These are phyloP conservation scores for Phytophthora niederhauseri DNA, from an alignment of 352 stramenopile species.

Conservation along the genomic window DNA sequence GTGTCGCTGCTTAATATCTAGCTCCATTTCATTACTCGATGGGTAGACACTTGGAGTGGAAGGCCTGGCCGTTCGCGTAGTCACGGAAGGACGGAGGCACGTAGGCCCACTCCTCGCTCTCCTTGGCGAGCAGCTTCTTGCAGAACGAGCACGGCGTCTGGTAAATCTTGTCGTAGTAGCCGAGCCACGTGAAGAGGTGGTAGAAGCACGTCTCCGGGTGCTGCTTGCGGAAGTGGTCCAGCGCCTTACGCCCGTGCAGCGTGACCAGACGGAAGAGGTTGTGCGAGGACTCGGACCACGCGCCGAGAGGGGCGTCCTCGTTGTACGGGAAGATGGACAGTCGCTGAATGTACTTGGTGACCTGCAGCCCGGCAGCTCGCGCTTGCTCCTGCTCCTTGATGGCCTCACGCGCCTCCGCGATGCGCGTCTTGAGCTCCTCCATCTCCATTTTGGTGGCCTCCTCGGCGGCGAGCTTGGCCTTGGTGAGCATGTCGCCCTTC, in stretches of 20 bases:
- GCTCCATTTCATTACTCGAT: conserved; percentile 41
- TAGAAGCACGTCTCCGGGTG: conserved; percentile 88
- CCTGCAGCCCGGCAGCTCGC: conserved; percentile 69
- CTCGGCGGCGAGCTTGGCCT: conserved; percentile 84
- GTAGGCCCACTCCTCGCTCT: conserved; percentile 81
- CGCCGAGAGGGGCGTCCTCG: conserved; percentile 72
- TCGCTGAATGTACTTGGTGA: conserved; percentile 89
- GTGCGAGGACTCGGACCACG: conserved; percentile 85
- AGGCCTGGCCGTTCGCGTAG: conserved; percentile 81
- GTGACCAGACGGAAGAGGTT: conserved; percentile 82
- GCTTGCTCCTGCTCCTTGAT: conserved; percentile 85
- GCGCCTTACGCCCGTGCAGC: conserved; percentile 75
- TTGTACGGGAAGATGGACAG: conserved; percentile 84
- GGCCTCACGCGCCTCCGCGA: conserved; percentile 76
- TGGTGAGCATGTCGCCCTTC: conserved; percentile 88
- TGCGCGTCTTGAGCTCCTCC: conserved; percentile 86
- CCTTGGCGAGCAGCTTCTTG: conserved; percentile 87
- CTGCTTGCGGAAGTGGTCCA: conserved; percentile 87
- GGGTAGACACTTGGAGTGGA: conserved; percentile 84
- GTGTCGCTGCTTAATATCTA: neutral
- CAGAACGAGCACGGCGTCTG: conserved; percentile 84
- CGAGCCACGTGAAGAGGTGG: conserved; percentile 87
- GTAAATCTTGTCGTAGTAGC: conserved; percentile 91
- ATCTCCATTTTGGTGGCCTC: conserved; percentile 90
- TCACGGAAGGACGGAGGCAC: conserved; percentile 87